Conservation (phyloP, 495 filamentous ascomycete genomes). For the Cercophora samala region DNA sequence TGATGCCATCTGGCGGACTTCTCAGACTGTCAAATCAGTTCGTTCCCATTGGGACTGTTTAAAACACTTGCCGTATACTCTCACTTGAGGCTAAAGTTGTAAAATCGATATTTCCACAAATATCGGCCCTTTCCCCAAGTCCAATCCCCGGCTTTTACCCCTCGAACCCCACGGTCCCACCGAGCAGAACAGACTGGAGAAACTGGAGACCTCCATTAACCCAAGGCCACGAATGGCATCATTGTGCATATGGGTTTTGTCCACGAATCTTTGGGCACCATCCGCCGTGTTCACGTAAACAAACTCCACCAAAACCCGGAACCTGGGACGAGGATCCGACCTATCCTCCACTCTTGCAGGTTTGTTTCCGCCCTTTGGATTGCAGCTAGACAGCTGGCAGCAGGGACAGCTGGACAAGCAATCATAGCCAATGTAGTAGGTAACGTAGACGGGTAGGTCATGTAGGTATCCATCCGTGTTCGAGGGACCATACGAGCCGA, state of each 20-base stretch:
- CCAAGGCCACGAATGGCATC: slow-evolving; percentile 1
- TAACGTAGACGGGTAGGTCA: neutral
- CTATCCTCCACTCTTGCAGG: neutral
- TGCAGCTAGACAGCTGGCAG: neutral
- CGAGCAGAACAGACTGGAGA: neutral
- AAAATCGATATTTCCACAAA: neutral
- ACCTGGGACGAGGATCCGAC: neutral
- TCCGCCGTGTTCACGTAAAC: neutral
- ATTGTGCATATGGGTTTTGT: neutral
- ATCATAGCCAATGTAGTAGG: neutral
- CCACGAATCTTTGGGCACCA: neutral
- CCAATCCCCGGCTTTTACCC: neutral
- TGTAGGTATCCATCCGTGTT: slow-evolving; percentile 3
- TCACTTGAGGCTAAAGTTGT: too few species aligned
- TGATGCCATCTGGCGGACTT: neutral
- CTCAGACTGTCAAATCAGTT: neutral
- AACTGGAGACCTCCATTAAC: neutral
- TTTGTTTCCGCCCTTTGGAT: neutral
- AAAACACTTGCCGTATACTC: too few species aligned
- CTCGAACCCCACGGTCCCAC: neutral
- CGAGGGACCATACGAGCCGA: neutral
- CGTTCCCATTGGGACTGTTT: neutral
- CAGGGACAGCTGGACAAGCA: neutral
- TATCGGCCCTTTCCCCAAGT: neutral
- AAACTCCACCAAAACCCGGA: neutral